Evolutionary conservation across 2,329 filamentous ascomycete species (phyloP).

Genomic region (Aspergillus hiratsukae): DNA sequence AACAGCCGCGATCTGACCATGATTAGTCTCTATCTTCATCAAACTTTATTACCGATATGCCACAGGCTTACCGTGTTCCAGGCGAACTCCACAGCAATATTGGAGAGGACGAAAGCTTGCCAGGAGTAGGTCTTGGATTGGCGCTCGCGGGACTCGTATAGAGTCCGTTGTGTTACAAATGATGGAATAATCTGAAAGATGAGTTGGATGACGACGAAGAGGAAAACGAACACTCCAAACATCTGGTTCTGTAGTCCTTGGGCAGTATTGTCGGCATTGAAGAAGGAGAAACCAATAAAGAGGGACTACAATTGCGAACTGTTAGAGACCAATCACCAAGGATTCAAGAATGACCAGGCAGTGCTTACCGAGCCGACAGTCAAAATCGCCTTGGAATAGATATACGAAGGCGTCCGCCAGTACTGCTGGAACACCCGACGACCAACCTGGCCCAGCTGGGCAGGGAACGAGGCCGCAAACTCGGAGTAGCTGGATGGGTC

Average conservation of each 20-base stretch:
- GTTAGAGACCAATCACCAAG: conserved; percentile 28
- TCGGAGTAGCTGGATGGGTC: conserved; percentile 54
- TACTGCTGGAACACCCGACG: conserved; percentile 78
- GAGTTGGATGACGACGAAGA: conserved; percentile 65
- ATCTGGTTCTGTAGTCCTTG: conserved; percentile 84
- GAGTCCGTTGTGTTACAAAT: conserved; percentile 51
- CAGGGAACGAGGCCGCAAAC: conserved; percentile 67
- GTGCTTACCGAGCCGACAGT: conserved; percentile 49
- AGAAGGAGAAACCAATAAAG: conserved; percentile 80
- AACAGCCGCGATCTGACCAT: conserved; percentile 46
- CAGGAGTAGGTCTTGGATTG: conserved; percentile 68
- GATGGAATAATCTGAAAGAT: conserved; percentile 51
- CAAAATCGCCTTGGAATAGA: conserved; percentile 74
- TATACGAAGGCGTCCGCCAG: conserved; percentile 82
- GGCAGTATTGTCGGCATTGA: conserved; percentile 64
- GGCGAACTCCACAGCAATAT: conserved; percentile 65
- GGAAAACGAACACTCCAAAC: conserved; percentile 77
- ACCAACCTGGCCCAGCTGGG: conserved; percentile 62
- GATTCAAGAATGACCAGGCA: too few species aligned
- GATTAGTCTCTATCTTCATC: not conserved
- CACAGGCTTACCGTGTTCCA: conserved; percentile 40
- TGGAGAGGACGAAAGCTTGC: conserved; percentile 64
- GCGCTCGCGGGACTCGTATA: conserved; percentile 56
- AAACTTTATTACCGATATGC: not conserved
- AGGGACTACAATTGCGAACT: conserved; percentile 40